These are phyloP conservation scores for Hylodesmum podocarpum DNA, from an alignment of 306 rosid species.

Conservation along the genomic window DNA sequence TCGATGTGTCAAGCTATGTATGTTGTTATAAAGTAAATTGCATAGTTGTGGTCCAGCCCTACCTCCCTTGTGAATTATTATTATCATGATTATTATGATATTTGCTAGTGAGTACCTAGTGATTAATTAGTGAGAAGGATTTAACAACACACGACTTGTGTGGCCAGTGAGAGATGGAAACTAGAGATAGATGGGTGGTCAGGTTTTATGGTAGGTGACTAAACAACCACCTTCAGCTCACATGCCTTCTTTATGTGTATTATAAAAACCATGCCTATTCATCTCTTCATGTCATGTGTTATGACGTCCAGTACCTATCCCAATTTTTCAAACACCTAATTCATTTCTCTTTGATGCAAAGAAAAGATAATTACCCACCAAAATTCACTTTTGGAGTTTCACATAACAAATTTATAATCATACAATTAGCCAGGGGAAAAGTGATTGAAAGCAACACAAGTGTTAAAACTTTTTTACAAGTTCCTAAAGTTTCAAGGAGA, in stretches of 20 bases:
- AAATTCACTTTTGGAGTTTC: constrained; percentile 44
- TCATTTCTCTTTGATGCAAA: constrained; percentile 64
- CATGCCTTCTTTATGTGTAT: constrained; percentile 61
- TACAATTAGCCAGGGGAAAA: background rate
- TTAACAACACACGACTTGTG: constrained; percentile 49
- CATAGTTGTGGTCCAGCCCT: constrained; percentile 41
- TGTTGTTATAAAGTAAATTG: constrained; percentile 4
- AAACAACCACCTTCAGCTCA: constrained; percentile 83
- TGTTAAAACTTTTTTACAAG: constrained; percentile 27
- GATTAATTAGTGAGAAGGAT: constrained; percentile 40
- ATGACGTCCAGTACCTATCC: constrained; percentile 46
- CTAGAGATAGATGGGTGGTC: constrained; percentile 63
- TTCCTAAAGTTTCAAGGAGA: constrained; percentile 28
- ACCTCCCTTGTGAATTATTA: constrained; percentile 25
- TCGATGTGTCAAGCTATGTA: constrained; percentile 8
- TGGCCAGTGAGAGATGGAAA: constrained; percentile 42
- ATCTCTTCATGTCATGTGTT: constrained; percentile 34
- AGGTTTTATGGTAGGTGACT: constrained; percentile 95
- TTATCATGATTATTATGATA: constrained; percentile 26
- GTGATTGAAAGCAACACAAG: constrained; percentile 24
- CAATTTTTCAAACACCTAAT: constrained; percentile 58
- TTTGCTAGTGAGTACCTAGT: constrained; percentile 20
- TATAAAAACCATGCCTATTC: constrained; percentile 42
- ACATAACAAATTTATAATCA: constrained; percentile 8
- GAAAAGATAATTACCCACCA: constrained; percentile 45